These are phyloP conservation scores for Penicillium verhagenii DNA, from an alignment of 495 filamentous ascomycete species.

Conservation along the genomic window DNA sequence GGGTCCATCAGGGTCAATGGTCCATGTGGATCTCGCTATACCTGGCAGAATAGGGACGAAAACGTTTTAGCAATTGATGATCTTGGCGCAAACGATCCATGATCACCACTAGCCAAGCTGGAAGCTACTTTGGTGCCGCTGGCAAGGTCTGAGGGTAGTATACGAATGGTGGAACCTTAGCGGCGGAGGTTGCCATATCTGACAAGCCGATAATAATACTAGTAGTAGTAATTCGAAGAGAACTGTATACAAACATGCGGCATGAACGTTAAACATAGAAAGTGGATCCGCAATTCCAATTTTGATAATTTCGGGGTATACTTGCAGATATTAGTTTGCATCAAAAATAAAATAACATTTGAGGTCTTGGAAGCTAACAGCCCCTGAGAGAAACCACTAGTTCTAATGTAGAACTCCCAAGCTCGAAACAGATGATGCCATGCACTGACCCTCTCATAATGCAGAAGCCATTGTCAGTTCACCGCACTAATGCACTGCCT, in stretches of 20 bases:
- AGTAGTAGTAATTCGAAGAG: no score
- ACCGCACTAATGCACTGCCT: constrained; percentile 27
- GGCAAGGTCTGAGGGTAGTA: constrained; percentile 10
- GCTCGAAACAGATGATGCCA: constrained; percentile 14
- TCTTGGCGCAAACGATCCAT: constrained; percentile 1
- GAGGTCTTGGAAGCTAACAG: no score
- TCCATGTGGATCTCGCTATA: neutral
- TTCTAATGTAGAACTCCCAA: neutral
- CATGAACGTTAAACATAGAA: neutral
- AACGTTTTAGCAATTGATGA: neutral
- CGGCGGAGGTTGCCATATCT: neutral
- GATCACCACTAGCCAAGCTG: constrained; percentile 12
- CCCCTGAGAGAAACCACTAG: constrained; percentile 13
- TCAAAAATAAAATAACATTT: neutral
- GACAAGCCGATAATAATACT: neutral
- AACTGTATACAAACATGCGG: neutral
- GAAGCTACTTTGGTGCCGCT: constrained; percentile 16
- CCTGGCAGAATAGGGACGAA: neutral
- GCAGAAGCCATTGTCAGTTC: constrained; percentile 27
- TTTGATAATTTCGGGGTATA: constrained; percentile 7
- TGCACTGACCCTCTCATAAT: constrained; percentile 23
- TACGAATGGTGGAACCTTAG: constrained; percentile 15
- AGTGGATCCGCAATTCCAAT: neutral
- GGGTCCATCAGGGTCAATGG: constrained; percentile 3
- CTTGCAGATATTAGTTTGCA: constrained; percentile 9